Evolutionary conservation across 805 yeast species (phyloP).

Genomic region (Sugiyamaella marilandica): DNA sequence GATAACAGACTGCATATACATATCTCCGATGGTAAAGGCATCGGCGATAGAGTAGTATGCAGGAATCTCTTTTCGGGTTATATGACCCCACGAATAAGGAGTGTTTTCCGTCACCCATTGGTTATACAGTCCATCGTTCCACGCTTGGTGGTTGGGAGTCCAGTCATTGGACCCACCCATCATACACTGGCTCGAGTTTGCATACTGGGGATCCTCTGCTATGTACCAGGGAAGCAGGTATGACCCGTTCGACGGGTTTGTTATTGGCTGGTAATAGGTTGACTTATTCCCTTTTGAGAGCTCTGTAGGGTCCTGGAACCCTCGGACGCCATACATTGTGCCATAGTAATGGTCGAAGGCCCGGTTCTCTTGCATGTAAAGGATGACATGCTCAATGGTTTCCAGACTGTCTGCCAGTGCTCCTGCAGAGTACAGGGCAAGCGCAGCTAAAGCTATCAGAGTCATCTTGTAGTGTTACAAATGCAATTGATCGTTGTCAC

Average conservation of each 20-base stretch:
- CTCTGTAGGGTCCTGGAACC: conserved; percentile 27
- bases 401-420: conserved; percentile 7
- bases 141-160: conserved; percentile 25
- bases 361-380: conserved; percentile 29
- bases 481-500: too few relatives aligned
- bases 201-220: conserved; percentile 18
- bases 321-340: conserved; percentile 28
- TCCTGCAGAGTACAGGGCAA: conserved; percentile 7
- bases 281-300: conserved; percentile 10
- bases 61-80: conserved; percentile 23
- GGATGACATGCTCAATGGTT: conserved; percentile 21
- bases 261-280: conserved; percentile 22
- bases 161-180: conserved; percentile 27
- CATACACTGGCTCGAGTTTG: conserved; percentile 23
- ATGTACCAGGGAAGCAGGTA: conserved; percentile 25
- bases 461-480: neutral
- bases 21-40: conserved; percentile 26
- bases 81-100: conserved; percentile 24
- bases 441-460: neutral
- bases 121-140: conserved; percentile 24
- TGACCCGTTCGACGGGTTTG: conserved; percentile 8
- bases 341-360: conserved; percentile 28
- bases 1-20: conserved; percentile 26
- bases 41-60: conserved; percentile 25
- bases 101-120: conserved; percentile 27